Evolutionary conservation across 2,329 filamentous ascomycete genomes (phyloP).

Genomic region (Alternaria sp.): DNA sequence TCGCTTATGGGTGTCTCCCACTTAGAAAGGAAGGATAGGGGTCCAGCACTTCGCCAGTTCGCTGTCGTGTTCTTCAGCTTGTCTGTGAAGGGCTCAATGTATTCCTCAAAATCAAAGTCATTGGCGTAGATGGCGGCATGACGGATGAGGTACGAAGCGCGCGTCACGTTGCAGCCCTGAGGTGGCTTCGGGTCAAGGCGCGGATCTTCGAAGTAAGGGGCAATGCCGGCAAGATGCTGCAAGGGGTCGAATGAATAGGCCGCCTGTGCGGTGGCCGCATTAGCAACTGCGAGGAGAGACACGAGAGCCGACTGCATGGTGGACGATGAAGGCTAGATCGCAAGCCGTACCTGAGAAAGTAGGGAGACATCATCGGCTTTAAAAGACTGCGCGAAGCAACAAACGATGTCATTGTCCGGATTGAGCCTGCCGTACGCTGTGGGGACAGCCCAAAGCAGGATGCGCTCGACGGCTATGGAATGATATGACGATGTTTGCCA

Average conservation of each 20-base stretch:
- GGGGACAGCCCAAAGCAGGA: constrained; percentile 1
- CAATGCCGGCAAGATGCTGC: constrained; percentile 60
- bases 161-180: constrained; percentile 61
- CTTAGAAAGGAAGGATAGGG: constrained; percentile 64
- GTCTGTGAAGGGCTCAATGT: constrained; percentile 61
- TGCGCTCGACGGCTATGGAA: constrained; percentile 1
- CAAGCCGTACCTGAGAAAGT: constrained; percentile 17
- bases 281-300: constrained; percentile 38
- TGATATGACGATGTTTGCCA: constrained; percentile 28
- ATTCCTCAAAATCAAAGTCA: constrained; percentile 62
- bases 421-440: not conserved
- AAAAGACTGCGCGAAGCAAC: constrained; percentile 3
- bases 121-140: constrained; percentile 64
- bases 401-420: constrained; percentile 18
- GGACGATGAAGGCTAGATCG: constrained; percentile 8
- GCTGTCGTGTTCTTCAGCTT: constrained; percentile 69
- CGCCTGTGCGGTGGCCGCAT: constrained; percentile 31
- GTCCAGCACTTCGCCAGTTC: constrained; percentile 66
- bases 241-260: constrained; percentile 58
- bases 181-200: constrained; percentile 58
- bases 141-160: constrained; percentile 60
- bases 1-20: constrained; percentile 67
- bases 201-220: constrained; percentile 62
- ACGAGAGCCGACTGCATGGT: constrained; percentile 32
- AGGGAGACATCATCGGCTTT: constrained; percentile 6